A percentile compares a stretch with the other conserved stretches of the same genome.
phyloP scores from a whole-genome alignment of 2,329 filamentous ascomycete species.

The Phialophora macrospora region DNA sequence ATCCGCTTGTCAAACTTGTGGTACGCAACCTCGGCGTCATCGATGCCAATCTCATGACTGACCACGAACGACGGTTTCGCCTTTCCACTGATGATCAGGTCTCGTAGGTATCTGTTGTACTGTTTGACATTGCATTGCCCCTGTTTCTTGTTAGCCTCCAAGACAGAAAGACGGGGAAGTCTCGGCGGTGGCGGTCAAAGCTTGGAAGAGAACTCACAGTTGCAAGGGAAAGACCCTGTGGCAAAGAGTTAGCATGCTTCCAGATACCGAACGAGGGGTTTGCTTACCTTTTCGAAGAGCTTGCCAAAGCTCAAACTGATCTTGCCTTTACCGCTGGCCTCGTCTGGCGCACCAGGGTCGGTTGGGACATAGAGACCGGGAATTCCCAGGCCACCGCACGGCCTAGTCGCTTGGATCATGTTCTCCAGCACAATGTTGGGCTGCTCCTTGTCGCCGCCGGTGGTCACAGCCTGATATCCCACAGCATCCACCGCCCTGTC shows the following conservation, averaged over 20 bases:
- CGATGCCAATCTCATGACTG: constrained; percentile 66
- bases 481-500: constrained; percentile 69
- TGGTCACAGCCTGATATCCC: constrained; percentile 66
- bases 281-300: constrained; percentile 66
- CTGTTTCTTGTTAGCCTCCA: background rate
- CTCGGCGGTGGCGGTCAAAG: no score
- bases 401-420: constrained; percentile 65
- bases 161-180: constrained; percentile 17
- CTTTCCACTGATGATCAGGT: constrained; percentile 67
- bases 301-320: constrained; percentile 69
- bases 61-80: constrained; percentile 71
- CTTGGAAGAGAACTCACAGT: constrained; percentile 43
- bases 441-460: constrained; percentile 62
- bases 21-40: constrained; percentile 65
- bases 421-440: constrained; percentile 68
- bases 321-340: constrained; percentile 65
- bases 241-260: background rate
- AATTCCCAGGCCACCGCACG: constrained; percentile 66
- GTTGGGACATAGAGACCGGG: constrained; percentile 56
- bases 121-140: constrained; percentile 72
- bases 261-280: background rate
- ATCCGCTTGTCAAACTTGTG: constrained; percentile 69
- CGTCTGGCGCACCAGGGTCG: constrained; percentile 68
- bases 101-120: constrained; percentile 69
- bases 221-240: constrained; percentile 23